Percentiles rank a stretch among this genome's conserved stretches.
Conservation (phyloP, 169 alveolate genomes). For the Plasmodium chabaudi region DNA sequence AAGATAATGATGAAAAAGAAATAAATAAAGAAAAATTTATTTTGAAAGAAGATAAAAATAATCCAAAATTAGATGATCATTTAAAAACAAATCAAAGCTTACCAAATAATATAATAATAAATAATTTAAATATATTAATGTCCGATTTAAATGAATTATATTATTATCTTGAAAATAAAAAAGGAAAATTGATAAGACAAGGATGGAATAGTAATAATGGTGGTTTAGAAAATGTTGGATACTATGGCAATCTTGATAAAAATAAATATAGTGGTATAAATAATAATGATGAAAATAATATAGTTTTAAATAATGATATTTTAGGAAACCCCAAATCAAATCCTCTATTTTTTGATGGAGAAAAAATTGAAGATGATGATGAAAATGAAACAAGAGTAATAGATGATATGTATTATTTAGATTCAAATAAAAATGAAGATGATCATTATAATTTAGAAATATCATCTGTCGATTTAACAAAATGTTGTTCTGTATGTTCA, state of each 20-base stretch:
- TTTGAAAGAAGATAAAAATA: too few species aligned
- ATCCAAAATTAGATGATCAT: background rate
- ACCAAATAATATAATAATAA: conserved; percentile 38
- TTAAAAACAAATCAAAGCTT: background rate
- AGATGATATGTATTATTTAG: background rate
- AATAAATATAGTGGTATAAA: background rate
- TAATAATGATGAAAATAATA: background rate
- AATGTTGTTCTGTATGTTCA: conserved; percentile 51
- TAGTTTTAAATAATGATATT: too few species aligned
- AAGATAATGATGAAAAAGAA: background rate
- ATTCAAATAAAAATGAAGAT: conserved; percentile 1
- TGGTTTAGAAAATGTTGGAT: background rate
- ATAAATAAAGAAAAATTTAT: too few species aligned
- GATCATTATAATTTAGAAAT: conserved; percentile 33
- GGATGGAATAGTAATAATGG: background rate
- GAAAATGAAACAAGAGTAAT: background rate
- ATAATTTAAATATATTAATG: conserved; percentile 45
- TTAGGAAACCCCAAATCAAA: too few species aligned
- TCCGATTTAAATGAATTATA: conserved; percentile 37
- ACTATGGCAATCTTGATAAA: background rate
- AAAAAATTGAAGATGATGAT: background rate
- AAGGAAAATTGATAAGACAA: background rate
- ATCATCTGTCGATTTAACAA: conserved; percentile 27
- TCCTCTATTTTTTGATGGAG: background rate
- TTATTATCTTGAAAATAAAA: conserved; percentile 37